Percentiles rank a stretch among this genome's conserved stretches.
Evolutionary conservation across 2,329 filamentous ascomycete genomes (phyloP).

Genomic region (Colletotrichum navitas): DNA sequence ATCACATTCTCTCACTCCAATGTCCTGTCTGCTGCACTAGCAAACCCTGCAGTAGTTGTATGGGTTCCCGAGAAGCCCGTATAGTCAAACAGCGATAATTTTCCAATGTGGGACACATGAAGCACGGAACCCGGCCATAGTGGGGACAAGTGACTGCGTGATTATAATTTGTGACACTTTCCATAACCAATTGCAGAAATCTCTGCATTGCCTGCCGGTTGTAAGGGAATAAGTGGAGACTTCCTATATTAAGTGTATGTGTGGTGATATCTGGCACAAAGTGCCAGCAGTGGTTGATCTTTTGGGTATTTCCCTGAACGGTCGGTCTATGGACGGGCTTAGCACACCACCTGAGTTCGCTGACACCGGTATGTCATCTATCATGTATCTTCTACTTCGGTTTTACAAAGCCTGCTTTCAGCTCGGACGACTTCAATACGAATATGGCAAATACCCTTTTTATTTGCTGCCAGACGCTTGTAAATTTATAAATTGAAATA

Average conservation of each 20-base stretch:
- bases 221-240: too few species aligned
- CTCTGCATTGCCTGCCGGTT: background rate
- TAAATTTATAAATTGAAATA: background rate
- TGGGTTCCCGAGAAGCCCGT: background rate
- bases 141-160: background rate
- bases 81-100: background rate
- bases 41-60: background rate
- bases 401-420: accelerated
- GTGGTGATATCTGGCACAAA: too few species aligned
- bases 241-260: too few species aligned
- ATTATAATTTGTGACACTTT: too few species aligned
- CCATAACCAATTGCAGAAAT: too few species aligned
- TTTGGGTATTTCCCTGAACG: too few species aligned
- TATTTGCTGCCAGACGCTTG: background rate
- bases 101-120: background rate
- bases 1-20: background rate
- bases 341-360: too few species aligned
- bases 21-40: background rate
- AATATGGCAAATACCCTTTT: background rate
- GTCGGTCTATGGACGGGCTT: too few species aligned
- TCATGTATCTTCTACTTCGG: too few species aligned
- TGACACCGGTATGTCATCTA: background rate
- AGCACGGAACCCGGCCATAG: background rate
- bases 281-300: too few species aligned
- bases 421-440: accelerated